phyloP scores from a whole-genome alignment of 371 early-diverging fungal genomes.

The Mucor mucedo region DNA sequence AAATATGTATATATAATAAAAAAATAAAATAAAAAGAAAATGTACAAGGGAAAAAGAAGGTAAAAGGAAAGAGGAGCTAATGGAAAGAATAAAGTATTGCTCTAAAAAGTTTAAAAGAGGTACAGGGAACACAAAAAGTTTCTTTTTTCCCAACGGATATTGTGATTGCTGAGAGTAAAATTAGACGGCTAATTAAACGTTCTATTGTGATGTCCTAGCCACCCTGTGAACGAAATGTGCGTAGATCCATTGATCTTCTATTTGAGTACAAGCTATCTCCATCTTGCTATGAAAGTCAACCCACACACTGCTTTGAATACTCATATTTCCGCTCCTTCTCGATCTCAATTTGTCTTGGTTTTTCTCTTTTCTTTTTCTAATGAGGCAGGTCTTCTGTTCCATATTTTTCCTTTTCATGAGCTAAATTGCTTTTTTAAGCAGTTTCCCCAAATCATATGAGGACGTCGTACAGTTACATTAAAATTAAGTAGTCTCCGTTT shows the following conservation, averaged over 20 bases:
- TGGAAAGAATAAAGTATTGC: neutral
- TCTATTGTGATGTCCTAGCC: neutral
- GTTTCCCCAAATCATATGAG: constrained; percentile 11
- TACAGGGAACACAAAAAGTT: constrained; percentile 2
- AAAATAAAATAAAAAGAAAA: neutral
- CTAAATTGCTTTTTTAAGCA: constrained; percentile 7
- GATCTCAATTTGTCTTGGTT: neutral
- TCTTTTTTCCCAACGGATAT: constrained; percentile 11
- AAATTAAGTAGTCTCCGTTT: constrained; percentile 6
- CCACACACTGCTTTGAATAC: too few species aligned
- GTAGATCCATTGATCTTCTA: neutral
- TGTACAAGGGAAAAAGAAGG: neutral
- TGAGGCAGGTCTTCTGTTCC: neutral
- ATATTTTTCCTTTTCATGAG: constrained; percentile 4
- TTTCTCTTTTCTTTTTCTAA: neutral
- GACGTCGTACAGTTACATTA: neutral
- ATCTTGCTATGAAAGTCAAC: too few species aligned
- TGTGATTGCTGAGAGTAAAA: neutral
- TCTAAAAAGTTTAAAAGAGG: neutral
- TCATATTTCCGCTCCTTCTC: too few species aligned
- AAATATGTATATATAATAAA: neutral
- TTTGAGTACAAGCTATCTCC: neutral
- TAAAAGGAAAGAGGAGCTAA: neutral
- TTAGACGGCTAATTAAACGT: neutral
- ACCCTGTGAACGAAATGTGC: too few species aligned